Evolutionary conservation across 805 yeast species (phyloP).

Genomic region (Yarrowia yakushimensis): DNA sequence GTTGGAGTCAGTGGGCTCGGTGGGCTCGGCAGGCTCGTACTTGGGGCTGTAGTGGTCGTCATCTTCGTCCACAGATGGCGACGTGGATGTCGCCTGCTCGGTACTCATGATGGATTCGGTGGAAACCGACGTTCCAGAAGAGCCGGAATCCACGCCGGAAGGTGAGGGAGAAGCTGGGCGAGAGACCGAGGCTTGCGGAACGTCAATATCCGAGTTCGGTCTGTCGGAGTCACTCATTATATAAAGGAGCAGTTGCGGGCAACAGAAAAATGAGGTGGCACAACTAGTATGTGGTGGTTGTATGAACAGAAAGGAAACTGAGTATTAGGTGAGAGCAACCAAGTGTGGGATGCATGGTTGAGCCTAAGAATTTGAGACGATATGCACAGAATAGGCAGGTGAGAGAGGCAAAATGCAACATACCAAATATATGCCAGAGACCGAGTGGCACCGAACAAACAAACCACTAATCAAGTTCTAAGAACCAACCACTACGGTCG

Average conservation of each 20-base stretch:
- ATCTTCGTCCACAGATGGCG: conserved; percentile 24
- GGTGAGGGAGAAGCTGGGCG: neutral
- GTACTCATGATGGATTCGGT: conserved; percentile 10
- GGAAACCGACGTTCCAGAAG: conserved; percentile 15
- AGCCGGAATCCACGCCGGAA: neutral
- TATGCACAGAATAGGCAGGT: no score
- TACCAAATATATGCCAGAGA: no score
- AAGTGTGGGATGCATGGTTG: no score
- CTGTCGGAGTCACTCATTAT: conserved; percentile 1
- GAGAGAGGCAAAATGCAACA: no score
- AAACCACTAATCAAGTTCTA: no score
- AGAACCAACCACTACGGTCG: no score
- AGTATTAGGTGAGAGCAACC: no score
- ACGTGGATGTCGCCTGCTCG: neutral
- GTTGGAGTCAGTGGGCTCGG: neutral
- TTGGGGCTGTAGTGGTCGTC: conserved; percentile 25
- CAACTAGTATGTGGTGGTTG: neutral
- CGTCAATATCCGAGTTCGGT: neutral
- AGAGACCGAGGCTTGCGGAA: neutral
- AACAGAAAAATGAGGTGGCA: neutral
- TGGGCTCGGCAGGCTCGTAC: no score
- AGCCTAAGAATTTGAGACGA: no score
- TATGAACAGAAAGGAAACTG: neutral
- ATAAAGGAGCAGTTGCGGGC: neutral
- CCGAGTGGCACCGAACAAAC: no score